Evolutionary conservation across 768 basidiomycete species (phyloP).

Genomic region (Trametopsis cervina): DNA sequence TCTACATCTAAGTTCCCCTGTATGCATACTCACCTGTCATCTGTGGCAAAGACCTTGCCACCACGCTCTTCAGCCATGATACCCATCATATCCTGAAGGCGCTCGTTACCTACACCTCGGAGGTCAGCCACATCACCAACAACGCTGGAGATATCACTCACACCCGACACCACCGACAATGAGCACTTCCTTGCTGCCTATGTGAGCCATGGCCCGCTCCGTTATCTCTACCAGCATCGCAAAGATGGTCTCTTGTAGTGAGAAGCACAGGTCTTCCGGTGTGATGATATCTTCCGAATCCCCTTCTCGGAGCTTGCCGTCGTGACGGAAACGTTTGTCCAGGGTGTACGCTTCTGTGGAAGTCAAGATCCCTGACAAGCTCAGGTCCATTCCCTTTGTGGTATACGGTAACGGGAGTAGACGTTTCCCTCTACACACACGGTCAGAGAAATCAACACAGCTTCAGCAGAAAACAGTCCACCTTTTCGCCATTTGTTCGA

Average conservation of each 20-base stretch:
- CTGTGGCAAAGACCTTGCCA: constrained; percentile 89
- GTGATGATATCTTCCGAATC: constrained; percentile 71
- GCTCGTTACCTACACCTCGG: constrained; percentile 73
- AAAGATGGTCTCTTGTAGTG: constrained; percentile 93
- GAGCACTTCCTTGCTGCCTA: constrained; percentile 90
- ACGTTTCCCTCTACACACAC: constrained; percentile 60
- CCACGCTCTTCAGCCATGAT: constrained; percentile 90
- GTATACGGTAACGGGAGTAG: constrained; percentile 85
- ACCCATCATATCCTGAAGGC: constrained; percentile 98
- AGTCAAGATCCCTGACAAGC: constrained; percentile 89
- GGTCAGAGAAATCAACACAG: not conserved
- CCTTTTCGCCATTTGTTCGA: constrained; percentile 74
- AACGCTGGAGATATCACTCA: constrained; percentile 35
- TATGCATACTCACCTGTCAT: constrained; percentile 82
- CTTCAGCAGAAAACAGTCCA: not conserved
- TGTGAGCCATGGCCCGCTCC: constrained; percentile 98
- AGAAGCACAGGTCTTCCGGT: constrained; percentile 94
- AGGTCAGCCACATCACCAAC: not conserved
- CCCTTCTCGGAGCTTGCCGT: constrained; percentile 27
- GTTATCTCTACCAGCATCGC: constrained; percentile 99
- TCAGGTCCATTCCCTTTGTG: constrained; percentile 98
- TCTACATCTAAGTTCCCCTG: no score
- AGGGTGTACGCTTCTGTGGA: constrained; percentile 81
- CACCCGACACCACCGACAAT: constrained; percentile 99
- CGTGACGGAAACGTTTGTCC: constrained; percentile 75